Evolutionary conservation across 1,139 yeast genomes (phyloP).

Genomic region (Kurtzmaniella quercitrusa): DNA sequence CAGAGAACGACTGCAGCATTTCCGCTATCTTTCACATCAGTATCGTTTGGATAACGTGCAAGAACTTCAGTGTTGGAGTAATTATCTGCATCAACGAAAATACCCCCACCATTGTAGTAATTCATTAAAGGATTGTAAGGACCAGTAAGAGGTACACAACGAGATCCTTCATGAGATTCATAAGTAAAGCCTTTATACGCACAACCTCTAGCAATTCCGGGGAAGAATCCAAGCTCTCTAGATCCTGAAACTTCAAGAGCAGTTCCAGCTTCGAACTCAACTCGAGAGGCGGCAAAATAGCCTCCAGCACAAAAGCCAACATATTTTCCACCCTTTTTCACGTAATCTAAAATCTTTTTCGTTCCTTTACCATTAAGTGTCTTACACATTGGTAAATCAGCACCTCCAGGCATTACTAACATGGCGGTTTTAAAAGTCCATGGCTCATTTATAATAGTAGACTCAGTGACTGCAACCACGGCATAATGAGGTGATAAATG

Average conservation of each 20-base stretch:
- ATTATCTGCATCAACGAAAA: constrained; percentile 70
- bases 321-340: constrained; percentile 73
- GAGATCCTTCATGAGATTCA: constrained; percentile 71
- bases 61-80: constrained; percentile 61
- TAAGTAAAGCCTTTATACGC: constrained; percentile 79
- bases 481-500: constrained; percentile 89
- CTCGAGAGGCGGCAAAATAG: constrained; percentile 69
- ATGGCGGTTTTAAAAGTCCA: constrained; percentile 81
- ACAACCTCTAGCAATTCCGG: constrained; percentile 80
- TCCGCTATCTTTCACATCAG: constrained; percentile 33
- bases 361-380: constrained; percentile 70
- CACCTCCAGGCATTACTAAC: constrained; percentile 93
- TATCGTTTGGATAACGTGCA: constrained; percentile 54
- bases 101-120: constrained; percentile 87
- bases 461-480: constrained; percentile 65
- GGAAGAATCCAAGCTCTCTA: constrained; percentile 75
- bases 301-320: constrained; percentile 98
- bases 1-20: constrained; percentile 67
- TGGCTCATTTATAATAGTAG: constrained; percentile 70
- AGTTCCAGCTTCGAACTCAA: constrained; percentile 82
- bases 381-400: constrained; percentile 82
- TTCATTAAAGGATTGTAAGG: constrained; percentile 13
- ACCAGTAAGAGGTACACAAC: constrained; percentile 43
- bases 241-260: constrained; percentile 80
- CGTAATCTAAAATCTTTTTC: constrained; percentile 55